These are phyloP conservation scores for Chlorella sorokiniana DNA, from an alignment of 139 green algal genomes.

Conservation along the genomic window DNA sequence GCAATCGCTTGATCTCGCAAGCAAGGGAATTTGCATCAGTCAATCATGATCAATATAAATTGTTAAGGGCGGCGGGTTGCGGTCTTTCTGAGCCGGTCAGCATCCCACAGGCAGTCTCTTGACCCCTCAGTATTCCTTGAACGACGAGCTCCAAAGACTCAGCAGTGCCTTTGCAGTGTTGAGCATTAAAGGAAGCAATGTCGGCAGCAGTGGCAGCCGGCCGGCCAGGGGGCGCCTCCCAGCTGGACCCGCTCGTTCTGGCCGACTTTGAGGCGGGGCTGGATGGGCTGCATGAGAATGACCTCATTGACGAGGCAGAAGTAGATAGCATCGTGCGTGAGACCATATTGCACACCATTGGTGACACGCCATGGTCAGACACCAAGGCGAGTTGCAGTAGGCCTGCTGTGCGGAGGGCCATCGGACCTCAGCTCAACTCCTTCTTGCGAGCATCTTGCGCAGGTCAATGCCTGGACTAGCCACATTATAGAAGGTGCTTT, in stretches of 20 bases:
- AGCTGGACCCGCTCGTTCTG: conserved; percentile 2
- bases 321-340: conserved; percentile 79
- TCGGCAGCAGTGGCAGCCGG: background rate
- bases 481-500: conserved; percentile 85
- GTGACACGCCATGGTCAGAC: conserved; percentile 74
- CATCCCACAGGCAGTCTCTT: too few species aligned
- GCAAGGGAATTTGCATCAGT: too few species aligned
- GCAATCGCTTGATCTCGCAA: too few species aligned
- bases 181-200: background rate
- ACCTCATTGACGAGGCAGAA: conserved; percentile 85
- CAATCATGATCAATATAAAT: too few species aligned
- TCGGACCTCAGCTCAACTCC: background rate
- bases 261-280: conserved; percentile 21
- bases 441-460: background rate
- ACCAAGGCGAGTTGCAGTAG: conserved; percentile 63
- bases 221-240: background rate
- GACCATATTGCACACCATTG: conserved; percentile 49
- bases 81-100: too few species aligned
- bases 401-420: too few species aligned
- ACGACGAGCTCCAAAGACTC: too few species aligned
- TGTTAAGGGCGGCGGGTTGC: too few species aligned
- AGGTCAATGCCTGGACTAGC: conserved; percentile 67
- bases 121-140: too few species aligned
- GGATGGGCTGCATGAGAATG: conserved; percentile 73
- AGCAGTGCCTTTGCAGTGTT: background rate